A percentile compares a stretch with the other conserved stretches of the same genome.
Evolutionary conservation across 2,329 filamentous ascomycete species (phyloP).

Genomic region (Verticillium klebahnii): DNA sequence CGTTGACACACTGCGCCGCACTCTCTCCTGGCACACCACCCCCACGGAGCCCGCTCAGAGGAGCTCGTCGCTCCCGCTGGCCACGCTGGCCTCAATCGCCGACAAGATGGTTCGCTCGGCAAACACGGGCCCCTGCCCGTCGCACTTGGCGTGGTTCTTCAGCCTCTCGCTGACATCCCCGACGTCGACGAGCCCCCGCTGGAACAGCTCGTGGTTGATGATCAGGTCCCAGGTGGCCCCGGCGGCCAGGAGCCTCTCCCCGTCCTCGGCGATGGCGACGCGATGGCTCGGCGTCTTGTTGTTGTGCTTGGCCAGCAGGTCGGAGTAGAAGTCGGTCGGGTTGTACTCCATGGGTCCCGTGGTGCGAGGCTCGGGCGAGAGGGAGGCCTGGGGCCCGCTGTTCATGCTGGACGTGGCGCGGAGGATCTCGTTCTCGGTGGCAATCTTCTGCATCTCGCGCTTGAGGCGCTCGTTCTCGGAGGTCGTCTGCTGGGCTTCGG

Average conservation of each 20-base stretch:
- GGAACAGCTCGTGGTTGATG: conserved; percentile 72
- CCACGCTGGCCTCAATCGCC: conserved; percentile 75
- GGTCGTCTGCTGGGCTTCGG: conserved; percentile 64
- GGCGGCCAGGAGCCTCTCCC: conserved; percentile 67
- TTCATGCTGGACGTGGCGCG: conserved; percentile 64
- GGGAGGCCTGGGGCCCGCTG: conserved; percentile 24
- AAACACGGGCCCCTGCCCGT: conserved; percentile 86
- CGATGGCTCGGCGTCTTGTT: conserved; percentile 64
- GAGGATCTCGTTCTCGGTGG: conserved; percentile 89
- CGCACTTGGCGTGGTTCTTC: conserved; percentile 70
- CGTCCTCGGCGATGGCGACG: conserved; percentile 60
- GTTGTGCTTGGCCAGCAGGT: conserved; percentile 55
- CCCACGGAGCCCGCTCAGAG: conserved; percentile 22
- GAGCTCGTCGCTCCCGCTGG: conserved; percentile 73
- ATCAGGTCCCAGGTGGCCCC: conserved; percentile 89
- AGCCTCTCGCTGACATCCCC: conserved; percentile 74
- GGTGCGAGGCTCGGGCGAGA: conserved; percentile 43
- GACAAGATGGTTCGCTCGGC: conserved; percentile 67
- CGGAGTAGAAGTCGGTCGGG: conserved; percentile 67
- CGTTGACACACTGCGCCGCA: too few relatives aligned
- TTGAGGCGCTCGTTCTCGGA: conserved; percentile 85
- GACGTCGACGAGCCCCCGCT: conserved; percentile 74
- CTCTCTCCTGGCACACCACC: too few relatives aligned
- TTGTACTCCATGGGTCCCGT: conserved; percentile 68
- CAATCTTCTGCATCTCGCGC: conserved; percentile 75